These are phyloP conservation scores for Russula sp. DNA, from an alignment of 768 basidiomycete species.

Conservation along the genomic window DNA sequence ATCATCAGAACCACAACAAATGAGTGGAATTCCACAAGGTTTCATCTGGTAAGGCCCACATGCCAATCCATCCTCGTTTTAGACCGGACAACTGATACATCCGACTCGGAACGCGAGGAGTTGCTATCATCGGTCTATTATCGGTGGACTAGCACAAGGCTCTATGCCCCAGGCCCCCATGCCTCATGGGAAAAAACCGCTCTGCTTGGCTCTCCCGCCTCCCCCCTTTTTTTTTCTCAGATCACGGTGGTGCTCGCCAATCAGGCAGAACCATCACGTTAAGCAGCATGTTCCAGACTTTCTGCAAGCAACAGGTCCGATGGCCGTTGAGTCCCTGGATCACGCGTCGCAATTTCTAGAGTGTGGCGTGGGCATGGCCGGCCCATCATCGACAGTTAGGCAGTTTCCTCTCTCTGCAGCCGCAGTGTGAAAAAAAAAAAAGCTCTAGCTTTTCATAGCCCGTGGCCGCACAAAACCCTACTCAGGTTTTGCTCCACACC, in stretches of 20 bases:
- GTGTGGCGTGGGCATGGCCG: no score
- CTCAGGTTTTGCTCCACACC: background rate
- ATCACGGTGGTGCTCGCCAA: constrained; percentile 55
- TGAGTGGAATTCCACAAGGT: background rate
- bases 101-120: no score
- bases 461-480: background rate
- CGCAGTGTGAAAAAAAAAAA: no score
- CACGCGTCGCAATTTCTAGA: background rate
- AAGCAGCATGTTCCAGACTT: background rate
- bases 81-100: no score
- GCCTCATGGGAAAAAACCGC: constrained; percentile 50
- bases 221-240: constrained; percentile 46
- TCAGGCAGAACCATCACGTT: constrained; percentile 24
- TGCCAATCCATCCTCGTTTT: no score
- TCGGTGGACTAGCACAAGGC: background rate
- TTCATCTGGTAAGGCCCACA: no score
- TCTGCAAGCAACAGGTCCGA: background rate
- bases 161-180: background rate
- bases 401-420: no score
- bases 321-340: background rate
- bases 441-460: no score
- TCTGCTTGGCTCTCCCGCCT: constrained; percentile 44
- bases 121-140: no score
- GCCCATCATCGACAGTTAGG: no score
- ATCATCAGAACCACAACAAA: background rate